These are phyloP conservation scores for Nicotiana tomentosiformis DNA, from an alignment of 257 asterid species.

Conservation along the genomic window DNA sequence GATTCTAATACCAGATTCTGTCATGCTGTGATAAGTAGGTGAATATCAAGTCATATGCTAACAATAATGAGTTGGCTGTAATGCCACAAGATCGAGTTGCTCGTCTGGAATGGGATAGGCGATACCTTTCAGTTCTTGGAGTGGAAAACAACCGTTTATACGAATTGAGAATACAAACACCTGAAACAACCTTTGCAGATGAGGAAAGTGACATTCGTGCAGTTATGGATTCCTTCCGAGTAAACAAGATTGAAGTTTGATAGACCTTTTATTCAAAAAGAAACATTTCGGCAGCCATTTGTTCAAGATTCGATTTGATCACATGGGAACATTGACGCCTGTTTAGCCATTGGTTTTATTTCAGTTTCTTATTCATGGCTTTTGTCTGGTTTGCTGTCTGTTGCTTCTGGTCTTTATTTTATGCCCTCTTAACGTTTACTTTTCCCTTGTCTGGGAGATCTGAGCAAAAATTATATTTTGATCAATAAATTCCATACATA, in stretches of 20 bases:
- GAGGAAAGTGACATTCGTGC: conserved; percentile 69
- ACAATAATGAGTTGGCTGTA: conserved; percentile 89
- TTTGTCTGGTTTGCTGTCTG: background rate
- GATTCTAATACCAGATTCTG: background rate
- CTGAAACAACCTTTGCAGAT: conserved; percentile 64
- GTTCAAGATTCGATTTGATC: background rate
- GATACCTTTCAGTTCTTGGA: conserved; percentile 90
- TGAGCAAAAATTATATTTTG: background rate
- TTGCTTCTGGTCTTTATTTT: background rate
- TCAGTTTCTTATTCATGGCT: background rate
- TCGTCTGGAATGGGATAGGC: conserved; percentile 78
- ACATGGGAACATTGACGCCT: background rate
- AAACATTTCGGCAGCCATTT: background rate
- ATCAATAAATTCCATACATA: background rate
- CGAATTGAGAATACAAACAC: conserved; percentile 70
- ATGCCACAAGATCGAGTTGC: conserved; percentile 85
- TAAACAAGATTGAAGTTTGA: conserved; percentile 50
- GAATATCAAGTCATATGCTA: conserved; percentile 87
- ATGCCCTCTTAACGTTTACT: background rate
- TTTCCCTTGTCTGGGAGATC: background rate
- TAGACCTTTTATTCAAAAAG: background rate
- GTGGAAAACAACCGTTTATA: conserved; percentile 83
- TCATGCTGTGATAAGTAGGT: conserved; percentile 32
- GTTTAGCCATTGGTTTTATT: background rate
- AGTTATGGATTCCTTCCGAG: conserved; percentile 84